Conservation (phyloP, 768 basidiomycete genomes). For the Phanerodontia chrysosporium region DNA sequence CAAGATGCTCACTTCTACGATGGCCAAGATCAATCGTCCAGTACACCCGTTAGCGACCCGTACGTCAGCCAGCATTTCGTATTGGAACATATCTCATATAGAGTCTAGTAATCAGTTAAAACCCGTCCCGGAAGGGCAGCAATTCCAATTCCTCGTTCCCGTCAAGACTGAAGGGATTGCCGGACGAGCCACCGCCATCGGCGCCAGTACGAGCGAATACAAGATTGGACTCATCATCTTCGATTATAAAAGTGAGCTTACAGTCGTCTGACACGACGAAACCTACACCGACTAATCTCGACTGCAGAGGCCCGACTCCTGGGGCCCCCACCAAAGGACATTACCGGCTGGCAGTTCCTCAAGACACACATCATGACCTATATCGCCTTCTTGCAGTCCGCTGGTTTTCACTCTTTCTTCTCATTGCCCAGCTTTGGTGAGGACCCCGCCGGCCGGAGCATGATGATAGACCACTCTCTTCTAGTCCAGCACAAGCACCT, state of each 20-base stretch:
- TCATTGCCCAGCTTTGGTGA: conserved; percentile 22
- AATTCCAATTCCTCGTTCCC: conserved; percentile 15
- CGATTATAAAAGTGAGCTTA: conserved; percentile 13
- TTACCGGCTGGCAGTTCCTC: conserved; percentile 2
- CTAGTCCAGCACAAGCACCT: conserved; percentile 16
- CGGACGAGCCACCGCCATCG: conserved; percentile 10
- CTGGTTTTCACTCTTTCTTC: conserved; percentile 23
- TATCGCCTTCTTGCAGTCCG: conserved; percentile 18
- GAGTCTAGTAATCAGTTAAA: not conserved
- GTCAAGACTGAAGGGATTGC: conserved; percentile 12
- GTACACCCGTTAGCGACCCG: not conserved
- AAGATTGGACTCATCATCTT: conserved; percentile 16
- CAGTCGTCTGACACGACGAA: not conserved
- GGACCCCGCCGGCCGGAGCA: not conserved
- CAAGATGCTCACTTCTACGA: conserved; percentile 19
- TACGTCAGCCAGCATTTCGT: not conserved
- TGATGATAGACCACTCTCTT: conserved; percentile 1
- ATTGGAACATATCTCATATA: not conserved
- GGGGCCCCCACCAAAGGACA: not conserved
- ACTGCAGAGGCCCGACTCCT: not conserved
- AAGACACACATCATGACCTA: conserved; percentile 16
- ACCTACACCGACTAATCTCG: no score
- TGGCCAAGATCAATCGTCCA: conserved; percentile 6
- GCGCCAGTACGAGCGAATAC: conserved; percentile 4
- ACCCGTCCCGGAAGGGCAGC: not conserved